Base-by-base conservation (phyloP, 2,329 filamentous ascomycete genomes). In the Proliferodiscus dingleyae region DNA sequence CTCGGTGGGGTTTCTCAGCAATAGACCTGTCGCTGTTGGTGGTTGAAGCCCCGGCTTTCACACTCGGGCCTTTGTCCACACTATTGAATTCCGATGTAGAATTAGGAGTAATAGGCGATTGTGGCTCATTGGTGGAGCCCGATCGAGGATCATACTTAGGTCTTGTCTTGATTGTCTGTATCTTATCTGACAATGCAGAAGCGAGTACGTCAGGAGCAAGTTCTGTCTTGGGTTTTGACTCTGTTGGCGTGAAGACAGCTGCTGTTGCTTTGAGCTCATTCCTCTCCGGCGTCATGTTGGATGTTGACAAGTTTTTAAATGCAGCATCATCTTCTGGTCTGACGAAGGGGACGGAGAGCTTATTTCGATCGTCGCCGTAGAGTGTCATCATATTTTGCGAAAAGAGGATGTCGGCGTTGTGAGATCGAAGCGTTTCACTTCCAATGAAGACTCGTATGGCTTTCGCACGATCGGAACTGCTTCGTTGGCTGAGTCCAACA, bases 311-410 rank as follows among this genome's bases (percentile, higher is more conserved):
- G 56, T 83, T 78, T 58, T 86, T 93, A 70, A 94, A 97, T 1
- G 81, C 69, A 3, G 72, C 74, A 46, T 95, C 89, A 58, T 95
- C 85, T 65, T 97, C 93, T 0, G 93, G 93, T 22, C 93, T 81
- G 32, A 95, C 89, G 55, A 98, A 85, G 2, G 93, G 93, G 26
- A 98, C 84, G 13, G 87, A 89, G 10, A 97, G 72, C 60, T 91
- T 93, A 63, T 87, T 89, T 37, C 85, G 79, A 47, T 95, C 88
- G 61, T 89, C 86, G 56, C 94, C 88, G 56, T 89, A 90, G 22
- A 97, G 72, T 0, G 86, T 85, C 72, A 98, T 80, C 53, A 85
- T 85, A 61, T 95, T 95, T 54, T 90, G 87, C 0, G 93, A 97
- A 58, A 98, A 88, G 18, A 97, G 70, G 9, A 98, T 77, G 63